Percentiles rank a stretch among this genome's conserved stretches.
phyloP scores from a whole-genome alignment of 805 yeast species.

The Naumovozyma baii region DNA sequence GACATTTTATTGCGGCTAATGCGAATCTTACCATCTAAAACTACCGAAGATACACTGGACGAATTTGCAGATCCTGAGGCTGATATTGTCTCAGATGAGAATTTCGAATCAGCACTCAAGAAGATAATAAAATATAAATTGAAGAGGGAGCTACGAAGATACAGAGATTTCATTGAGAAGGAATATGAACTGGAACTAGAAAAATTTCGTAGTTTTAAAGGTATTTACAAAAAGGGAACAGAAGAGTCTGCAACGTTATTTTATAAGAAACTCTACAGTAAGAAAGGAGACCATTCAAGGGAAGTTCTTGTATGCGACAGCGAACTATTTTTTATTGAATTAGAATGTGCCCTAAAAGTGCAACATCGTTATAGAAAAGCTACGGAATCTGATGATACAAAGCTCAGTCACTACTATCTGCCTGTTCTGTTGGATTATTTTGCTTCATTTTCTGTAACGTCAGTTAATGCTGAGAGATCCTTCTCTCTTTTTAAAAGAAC shows the following conservation, averaged over 20 bases:
- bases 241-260: not conserved
- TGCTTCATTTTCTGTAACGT: conserved; percentile 1
- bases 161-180: not conserved
- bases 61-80: not conserved
- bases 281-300: too few relatives aligned
- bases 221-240: not conserved
- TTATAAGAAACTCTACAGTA: not conserved
- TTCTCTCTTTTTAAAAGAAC: not conserved
- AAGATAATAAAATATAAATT: too few relatives aligned
- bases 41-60: not conserved
- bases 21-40: not conserved
- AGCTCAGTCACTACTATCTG: not conserved
- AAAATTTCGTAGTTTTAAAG: not conserved
- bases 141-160: not conserved
- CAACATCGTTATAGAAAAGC: not conserved
- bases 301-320: not conserved
- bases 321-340: not conserved
- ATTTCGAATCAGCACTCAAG: not conserved
- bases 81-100: not conserved
- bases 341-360: not conserved
- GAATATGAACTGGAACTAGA: not conserved
- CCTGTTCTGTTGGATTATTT: conserved; percentile 2
- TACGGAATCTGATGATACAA: not conserved
- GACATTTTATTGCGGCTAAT: not conserved
- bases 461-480: conserved; percentile 1